Evolutionary conservation across 306 rosid species (phyloP).

Genomic region (Sechiopsis laciniata): DNA sequence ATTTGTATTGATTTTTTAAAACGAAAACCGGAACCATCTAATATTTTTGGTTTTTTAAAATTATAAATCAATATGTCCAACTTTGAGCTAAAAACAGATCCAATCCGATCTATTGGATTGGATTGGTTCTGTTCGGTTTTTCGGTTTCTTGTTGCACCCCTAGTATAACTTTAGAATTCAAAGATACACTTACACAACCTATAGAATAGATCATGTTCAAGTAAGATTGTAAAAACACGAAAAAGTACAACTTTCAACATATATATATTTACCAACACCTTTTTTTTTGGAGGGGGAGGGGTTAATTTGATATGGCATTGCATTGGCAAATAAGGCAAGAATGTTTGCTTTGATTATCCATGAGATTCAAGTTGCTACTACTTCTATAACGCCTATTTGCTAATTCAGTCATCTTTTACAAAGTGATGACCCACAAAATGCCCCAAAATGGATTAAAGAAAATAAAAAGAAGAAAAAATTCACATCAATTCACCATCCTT

Average conservation of each 20-base stretch:
- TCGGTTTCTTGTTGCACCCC: too few species aligned
- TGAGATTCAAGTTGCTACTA: slow-evolving; percentile 11
- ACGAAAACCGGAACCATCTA: too few species aligned
- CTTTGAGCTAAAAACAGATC: too few species aligned
- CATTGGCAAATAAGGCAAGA: neutral
- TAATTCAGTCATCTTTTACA: slow-evolving; percentile 21
- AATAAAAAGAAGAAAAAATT: neutral
- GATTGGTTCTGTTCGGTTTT: too few species aligned
- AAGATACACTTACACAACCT: neutral
- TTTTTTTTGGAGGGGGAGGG: neutral
- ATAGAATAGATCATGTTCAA: too few species aligned
- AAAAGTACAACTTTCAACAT: neutral
- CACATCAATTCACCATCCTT: slow-evolving; percentile 11
- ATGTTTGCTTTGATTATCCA: neutral
- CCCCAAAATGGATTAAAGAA: slow-evolving; percentile 8
- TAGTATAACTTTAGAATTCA: too few species aligned
- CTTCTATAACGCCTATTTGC: slow-evolving; percentile 15
- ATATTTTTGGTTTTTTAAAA: too few species aligned
- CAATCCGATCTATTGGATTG: too few species aligned
- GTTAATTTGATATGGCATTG: neutral
- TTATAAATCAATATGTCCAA: too few species aligned
- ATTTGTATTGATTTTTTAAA: too few species aligned
- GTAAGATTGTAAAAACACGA: too few species aligned
- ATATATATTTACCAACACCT: neutral
- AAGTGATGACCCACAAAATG: slow-evolving; percentile 12